Base-by-base conservation (phyloP, 768 basidiomycete species). In the Russula sp. region DNA sequence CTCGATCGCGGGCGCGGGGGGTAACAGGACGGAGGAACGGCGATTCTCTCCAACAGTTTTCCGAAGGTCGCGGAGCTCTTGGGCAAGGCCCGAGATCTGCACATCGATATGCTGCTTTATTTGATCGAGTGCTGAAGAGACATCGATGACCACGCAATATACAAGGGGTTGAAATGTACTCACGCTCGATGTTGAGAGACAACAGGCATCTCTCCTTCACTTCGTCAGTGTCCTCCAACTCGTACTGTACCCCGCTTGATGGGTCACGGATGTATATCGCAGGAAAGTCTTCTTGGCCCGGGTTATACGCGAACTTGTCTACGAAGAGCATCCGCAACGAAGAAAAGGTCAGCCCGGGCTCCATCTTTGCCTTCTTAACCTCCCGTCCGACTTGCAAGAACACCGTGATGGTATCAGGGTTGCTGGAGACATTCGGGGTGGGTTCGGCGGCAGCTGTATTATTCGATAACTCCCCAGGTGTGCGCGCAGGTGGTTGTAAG, bases 81-180 rank as follows among this genome's bases (percentile, higher is more conserved):
- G 87, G 35, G 91, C 85, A 18, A 99, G 77, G 0, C 77, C 78
- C 0, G 90, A 86, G 65, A 99, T 95, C 70, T 96, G 94, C 2
- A 84, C 70, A 70, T 99, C 96, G 68, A 99, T 95, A 72, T 99
- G 96, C 71, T 98, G 94, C 73, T 96, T 98, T 74, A 99, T 96
- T 73, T 98, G 96, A 75, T 99, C 95, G 59, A 98, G 86, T 27
- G 94, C 96, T 99, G 69, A 20, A 44, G 7, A 57, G 42, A 31
- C 62, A 50, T 65, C 50, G 48, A 5, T 47, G 9, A 53, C 14
- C 6, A 59, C 20, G 35, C 18, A 20, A 57, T 20, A 20, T 18
- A 31, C 11, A 22, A 42, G 16, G 67, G 51, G n/a, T 8, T 9
- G 14, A 20, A 49, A 49, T 11, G 27, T 18, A 85, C 95, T 75